Evolutionary conservation across 2,329 filamentous ascomycete genomes (phyloP).

Genomic region (Alternaria brassicae): DNA sequence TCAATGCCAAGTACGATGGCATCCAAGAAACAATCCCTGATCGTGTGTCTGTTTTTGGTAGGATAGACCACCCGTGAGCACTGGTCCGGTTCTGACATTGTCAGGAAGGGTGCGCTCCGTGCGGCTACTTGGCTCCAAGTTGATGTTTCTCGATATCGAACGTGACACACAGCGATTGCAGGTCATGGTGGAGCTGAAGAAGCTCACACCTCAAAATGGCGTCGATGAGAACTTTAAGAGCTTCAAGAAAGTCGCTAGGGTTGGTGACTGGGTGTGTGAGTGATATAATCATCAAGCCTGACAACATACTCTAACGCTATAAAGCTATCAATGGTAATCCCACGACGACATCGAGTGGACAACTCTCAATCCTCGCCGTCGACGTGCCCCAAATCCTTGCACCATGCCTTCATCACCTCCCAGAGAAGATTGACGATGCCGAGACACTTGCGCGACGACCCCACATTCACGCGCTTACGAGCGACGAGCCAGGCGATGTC

Average conservation of each 20-base stretch:
- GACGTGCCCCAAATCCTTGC: conserved; percentile 75
- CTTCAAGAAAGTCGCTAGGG: conserved; percentile 71
- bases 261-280: conserved; percentile 86
- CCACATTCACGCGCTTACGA: conserved; percentile 86
- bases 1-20: conserved; percentile 39
- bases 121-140: conserved; percentile 74
- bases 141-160: conserved; percentile 83
- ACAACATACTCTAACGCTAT: conserved; percentile 18
- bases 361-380: conserved; percentile 75
- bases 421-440: conserved; percentile 71
- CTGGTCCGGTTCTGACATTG: conserved; percentile 34
- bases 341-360: conserved; percentile 72
- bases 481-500: conserved; percentile 70
- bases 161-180: conserved; percentile 78
- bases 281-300: conserved; percentile 25
- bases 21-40: conserved; percentile 37
- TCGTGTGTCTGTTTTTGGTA: conserved; percentile 48
- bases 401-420: conserved; percentile 81
- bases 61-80: conserved; percentile 4
- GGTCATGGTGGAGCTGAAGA: conserved; percentile 73
- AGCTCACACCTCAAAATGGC: conserved; percentile 50
- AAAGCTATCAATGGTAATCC: conserved; percentile 72
- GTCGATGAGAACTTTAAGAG: conserved; percentile 60
- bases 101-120: conserved; percentile 77
- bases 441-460: conserved; percentile 78